phyloP scores from a whole-genome alignment of 2,329 filamentous ascomycete genomes.

The Lecanicillium sp. region DNA sequence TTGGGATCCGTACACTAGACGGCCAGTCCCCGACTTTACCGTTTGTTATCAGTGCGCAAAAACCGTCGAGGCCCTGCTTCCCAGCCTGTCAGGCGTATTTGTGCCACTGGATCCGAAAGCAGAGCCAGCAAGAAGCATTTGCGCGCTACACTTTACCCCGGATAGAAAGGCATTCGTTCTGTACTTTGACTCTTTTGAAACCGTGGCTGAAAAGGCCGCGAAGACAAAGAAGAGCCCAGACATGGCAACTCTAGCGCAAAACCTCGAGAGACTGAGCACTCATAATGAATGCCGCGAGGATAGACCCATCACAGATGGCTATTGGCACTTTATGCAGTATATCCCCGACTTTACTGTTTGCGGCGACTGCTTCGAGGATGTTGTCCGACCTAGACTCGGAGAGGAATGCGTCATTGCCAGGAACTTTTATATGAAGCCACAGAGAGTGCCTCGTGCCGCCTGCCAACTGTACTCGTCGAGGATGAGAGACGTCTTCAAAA shows the following conservation, averaged over 20 bases:
- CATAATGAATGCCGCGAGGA: constrained; percentile 59
- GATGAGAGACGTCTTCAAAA: constrained; percentile 68
- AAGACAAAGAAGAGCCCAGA: constrained; percentile 41
- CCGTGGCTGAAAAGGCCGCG: constrained; percentile 42
- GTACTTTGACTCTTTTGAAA: constrained; percentile 56
- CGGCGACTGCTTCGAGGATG: constrained; percentile 75
- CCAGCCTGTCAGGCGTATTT: constrained; percentile 62
- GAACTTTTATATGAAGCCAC: constrained; percentile 56
- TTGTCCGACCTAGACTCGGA: constrained; percentile 62
- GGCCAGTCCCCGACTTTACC: constrained; percentile 61
- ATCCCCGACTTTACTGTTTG: constrained; percentile 78
- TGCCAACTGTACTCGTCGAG: constrained; percentile 77
- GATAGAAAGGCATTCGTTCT: constrained; percentile 47
- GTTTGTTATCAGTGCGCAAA: constrained; percentile 69
- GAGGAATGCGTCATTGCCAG: constrained; percentile 48
- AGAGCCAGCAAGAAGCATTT: constrained; percentile 46
- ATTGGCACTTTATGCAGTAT: constrained; percentile 72
- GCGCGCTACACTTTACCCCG: constrained; percentile 57
- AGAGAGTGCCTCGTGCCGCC: constrained; percentile 44
- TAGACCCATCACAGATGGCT: constrained; percentile 49
- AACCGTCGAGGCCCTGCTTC: constrained; percentile 66
- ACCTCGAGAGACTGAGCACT: constrained; percentile 50
- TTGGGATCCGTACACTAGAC: constrained; percentile 56
- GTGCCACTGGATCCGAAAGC: constrained; percentile 39
- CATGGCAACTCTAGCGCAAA: constrained; percentile 53